Percentiles rank a stretch among this genome's conserved stretches.
Evolutionary conservation across 352 stramenopile species (phyloP).

Genomic region (Phytophthora sp.): DNA sequence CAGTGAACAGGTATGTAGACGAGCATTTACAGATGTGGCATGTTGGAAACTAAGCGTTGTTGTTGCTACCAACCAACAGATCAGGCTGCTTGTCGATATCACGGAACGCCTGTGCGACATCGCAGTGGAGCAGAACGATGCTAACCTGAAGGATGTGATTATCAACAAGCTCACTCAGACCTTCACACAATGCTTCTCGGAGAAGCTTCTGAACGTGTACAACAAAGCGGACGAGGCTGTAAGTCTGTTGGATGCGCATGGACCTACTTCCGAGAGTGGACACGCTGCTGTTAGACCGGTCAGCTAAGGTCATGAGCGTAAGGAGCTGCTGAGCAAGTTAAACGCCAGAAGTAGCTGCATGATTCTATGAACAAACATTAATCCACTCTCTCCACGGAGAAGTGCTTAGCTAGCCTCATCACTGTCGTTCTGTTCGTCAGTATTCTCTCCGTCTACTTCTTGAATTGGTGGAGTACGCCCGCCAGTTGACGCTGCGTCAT

Average conservation of each 20-base stretch:
- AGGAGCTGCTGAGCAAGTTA: conserved; percentile 3
- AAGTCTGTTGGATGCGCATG: conserved; percentile 38
- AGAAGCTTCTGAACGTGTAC: conserved; percentile 64
- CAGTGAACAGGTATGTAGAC: conserved; percentile 61
- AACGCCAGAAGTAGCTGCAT: conserved; percentile 23
- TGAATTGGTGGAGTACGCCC: conserved; percentile 24
- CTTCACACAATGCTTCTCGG: conserved; percentile 82
- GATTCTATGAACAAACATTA: conserved; percentile 27
- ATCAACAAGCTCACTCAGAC: conserved; percentile 65
- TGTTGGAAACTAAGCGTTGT: conserved; percentile 3
- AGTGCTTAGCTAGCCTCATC: conserved; percentile 27
- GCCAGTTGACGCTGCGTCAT: conserved; percentile 45
- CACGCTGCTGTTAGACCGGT: conserved; percentile 20
- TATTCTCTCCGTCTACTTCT: conserved; percentile 21
- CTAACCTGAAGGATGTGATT: conserved; percentile 76
- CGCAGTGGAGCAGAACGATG: conserved; percentile 75
- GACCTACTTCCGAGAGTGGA: conserved; percentile 29
- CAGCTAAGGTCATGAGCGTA: conserved; percentile 16
- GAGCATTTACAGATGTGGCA: not conserved
- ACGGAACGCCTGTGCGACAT: conserved; percentile 78
- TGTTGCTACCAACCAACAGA: conserved; percentile 27
- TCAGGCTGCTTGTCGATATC: conserved; percentile 58
- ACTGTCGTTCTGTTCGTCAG: conserved; percentile 30
- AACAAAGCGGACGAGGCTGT: conserved; percentile 66
- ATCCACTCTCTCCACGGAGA: conserved; percentile 10